A percentile compares a stretch with the other conserved stretches of the same genome.
These are phyloP conservation scores for Neurospora sublineolata DNA, from an alignment of 495 filamentous ascomycete species.

Conservation along the genomic window DNA sequence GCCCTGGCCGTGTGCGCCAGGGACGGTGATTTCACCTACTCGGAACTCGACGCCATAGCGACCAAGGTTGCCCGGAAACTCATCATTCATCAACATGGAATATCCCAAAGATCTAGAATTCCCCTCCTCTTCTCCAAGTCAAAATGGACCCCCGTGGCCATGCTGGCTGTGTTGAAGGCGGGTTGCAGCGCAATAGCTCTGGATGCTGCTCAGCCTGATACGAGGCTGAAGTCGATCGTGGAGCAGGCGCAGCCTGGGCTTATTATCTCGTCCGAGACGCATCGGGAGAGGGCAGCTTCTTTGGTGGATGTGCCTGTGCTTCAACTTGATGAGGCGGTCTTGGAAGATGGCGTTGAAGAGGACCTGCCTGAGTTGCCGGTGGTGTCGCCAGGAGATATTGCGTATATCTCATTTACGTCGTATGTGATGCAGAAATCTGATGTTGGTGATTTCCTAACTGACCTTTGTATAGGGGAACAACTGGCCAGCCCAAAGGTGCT, in stretches of 20 bases:
- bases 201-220: constrained; percentile 42
- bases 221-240: constrained; percentile 26
- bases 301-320: background rate
- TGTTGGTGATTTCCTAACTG: background rate
- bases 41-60: constrained; percentile 35
- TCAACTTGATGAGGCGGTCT: background rate
- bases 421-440: background rate
- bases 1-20: constrained; percentile 26
- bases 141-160: constrained; percentile 40
- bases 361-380: background rate
- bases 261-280: background rate
- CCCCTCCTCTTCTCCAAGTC: constrained; percentile 50
- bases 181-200: constrained; percentile 47
- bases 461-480: background rate
- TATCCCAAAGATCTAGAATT: constrained; percentile 40
- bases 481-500: background rate
- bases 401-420: background rate
- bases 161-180: constrained; percentile 45
- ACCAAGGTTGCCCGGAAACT: constrained; percentile 33
- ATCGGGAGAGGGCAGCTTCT: background rate
- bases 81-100: constrained; percentile 23
- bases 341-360: background rate
- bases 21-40: constrained; percentile 45
- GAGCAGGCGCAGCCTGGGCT: background rate
- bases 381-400: background rate